A percentile compares a stretch with the other conserved stretches of the same genome.
These are phyloP conservation scores for Mucor velutinosus DNA, from an alignment of 371 early-diverging fungal genomes.

Conservation along the genomic window DNA sequence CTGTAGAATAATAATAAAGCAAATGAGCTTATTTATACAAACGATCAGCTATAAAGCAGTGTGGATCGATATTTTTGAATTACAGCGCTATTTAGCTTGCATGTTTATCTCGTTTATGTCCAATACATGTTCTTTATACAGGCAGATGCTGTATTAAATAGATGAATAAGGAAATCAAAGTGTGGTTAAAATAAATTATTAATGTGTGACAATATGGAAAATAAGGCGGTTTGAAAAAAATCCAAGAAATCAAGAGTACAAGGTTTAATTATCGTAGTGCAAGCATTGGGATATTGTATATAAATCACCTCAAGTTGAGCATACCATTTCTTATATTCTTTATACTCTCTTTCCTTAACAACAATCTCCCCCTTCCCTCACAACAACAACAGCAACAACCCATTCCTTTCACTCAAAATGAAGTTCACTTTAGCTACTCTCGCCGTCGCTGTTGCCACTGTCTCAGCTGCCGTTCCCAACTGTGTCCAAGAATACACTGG, in stretches of 20 bases:
- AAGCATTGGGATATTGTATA: neutral
- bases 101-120: too few species aligned
- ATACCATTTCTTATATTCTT: neutral
- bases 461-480: constrained; percentile 10
- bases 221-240: constrained; percentile 1
- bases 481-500: constrained; percentile 21
- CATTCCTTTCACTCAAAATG: constrained; percentile 34
- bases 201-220: constrained; percentile 20
- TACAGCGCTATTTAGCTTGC: too few species aligned
- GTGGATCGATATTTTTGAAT: neutral
- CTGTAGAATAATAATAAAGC: neutral
- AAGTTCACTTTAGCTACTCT: constrained; percentile 31
- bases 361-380: neutral
- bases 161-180: constrained; percentile 21
- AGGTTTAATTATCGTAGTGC: constrained; percentile 4
- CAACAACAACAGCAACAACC: constrained; percentile 8
- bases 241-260: neutral
- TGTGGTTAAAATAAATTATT: constrained; percentile 14
- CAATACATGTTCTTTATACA: neutral
- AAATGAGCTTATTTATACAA: neutral
- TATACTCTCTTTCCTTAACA: neutral
- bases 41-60: neutral
- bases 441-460: constrained; percentile 18
- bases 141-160: neutral
- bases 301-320: neutral